Evolutionary conservation across 192 early-diverging fungal genomes (phyloP).

Genomic region (Diversispora eburnea): DNA sequence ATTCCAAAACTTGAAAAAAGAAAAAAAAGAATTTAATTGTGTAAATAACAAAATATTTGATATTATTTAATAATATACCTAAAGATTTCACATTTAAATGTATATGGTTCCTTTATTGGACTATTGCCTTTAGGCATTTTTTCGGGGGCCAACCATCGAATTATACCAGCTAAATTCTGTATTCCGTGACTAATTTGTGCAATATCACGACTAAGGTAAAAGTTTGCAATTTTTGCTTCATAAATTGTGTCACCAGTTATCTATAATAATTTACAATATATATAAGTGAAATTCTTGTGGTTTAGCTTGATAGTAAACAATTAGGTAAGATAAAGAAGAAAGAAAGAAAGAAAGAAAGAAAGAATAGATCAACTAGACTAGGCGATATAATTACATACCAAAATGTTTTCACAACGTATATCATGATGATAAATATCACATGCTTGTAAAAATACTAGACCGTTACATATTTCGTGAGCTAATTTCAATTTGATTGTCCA

Average conservation of each 20-base stretch:
- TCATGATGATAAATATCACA: constrained; percentile 23
- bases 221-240: constrained; percentile 22
- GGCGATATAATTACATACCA: background rate
- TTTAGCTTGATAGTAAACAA: background rate
- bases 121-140: background rate
- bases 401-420: constrained; percentile 15
- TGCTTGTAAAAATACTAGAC: constrained; percentile 15
- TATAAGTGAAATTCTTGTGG: background rate
- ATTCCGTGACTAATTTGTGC: background rate
- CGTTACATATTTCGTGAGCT: constrained; percentile 18
- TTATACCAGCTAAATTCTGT: background rate
- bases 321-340: background rate
- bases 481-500: constrained; percentile 15
- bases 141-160: constrained; percentile 24
- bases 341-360: background rate
- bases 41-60: background rate
- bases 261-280: background rate
- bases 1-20: constrained; percentile 10
- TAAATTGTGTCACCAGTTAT: background rate
- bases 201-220: background rate
- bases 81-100: constrained; percentile 28
- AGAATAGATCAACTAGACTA: background rate
- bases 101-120: constrained; percentile 1
- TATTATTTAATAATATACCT: background rate
- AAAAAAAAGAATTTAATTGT: background rate